Evolutionary conservation across 1,284 basidiomycete genomes (phyloP), one percentile per base, ranked within the genome.

Genomic region (Fomes fomentarius): DNA sequence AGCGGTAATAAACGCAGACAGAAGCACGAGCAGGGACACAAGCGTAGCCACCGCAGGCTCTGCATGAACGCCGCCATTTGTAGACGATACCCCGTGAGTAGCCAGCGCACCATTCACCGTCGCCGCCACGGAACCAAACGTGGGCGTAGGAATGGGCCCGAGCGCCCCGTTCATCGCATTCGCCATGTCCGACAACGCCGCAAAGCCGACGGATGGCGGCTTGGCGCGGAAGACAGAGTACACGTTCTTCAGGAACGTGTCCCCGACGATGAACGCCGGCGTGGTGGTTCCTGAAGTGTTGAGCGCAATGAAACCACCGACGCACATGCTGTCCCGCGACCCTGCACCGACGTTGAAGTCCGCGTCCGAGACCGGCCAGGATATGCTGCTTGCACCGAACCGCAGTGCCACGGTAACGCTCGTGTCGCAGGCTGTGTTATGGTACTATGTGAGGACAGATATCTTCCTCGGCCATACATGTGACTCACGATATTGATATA

Each of bases 181-280:
- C 28, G 86, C 81, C 1, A 66, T 65, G 8, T 61, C 61, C 2
- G 86, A 88, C 8, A 92, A 78, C 45, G 74, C 54, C 7, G 94
- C 94, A 66, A 96, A 96, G 0, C 94, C 94, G 47, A 96, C 84
- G 1, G 91, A 84, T 0, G 89, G 71, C 0, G 93, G 91, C 22
- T 75, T 71, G 62, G 84, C 88, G 38, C 91, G 82, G 76, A 88
- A 96, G 6, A 94, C 90, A 0, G 91, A 87, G 74, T 94, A 96
- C 0, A 94, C 90, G 67, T 95, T 96, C 83, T 96, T 98, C 47
- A 98, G 80, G 81, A 99, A 98, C 1, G 92, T 90, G 66, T 96
- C 95, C 21, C 96, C 96, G 41, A 97, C 76, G 63, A 98, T 96
- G 91, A 93, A 97, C n/a, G 74, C 60, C 2, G 91, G 89, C n/a